phyloP scores from a whole-genome alignment of 192 early-diverging fungal genomes.

The Umbelopsis vinacea region DNA sequence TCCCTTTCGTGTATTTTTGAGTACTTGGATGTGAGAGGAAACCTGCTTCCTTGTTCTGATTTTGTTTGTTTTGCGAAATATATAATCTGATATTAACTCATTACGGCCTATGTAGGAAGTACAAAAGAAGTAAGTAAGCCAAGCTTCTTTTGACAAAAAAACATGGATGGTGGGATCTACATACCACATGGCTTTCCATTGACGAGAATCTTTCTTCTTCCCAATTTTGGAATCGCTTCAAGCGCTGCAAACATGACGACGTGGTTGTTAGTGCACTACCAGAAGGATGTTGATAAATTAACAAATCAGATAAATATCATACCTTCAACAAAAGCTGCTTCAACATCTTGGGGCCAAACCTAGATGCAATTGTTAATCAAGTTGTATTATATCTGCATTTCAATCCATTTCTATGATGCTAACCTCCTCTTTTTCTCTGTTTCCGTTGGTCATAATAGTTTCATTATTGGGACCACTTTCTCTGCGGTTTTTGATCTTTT shows the following conservation, averaged over 20 bases:
- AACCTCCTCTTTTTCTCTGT: constrained; percentile 37
- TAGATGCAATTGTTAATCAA: constrained; percentile 22
- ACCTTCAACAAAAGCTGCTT: constrained; percentile 64
- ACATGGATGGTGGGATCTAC: constrained; percentile 35
- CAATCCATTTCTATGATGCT: not conserved
- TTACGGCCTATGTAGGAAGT: constrained; percentile 58
- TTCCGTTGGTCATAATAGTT: constrained; percentile 15
- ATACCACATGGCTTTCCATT: constrained; percentile 57
- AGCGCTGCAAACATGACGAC: constrained; percentile 43
- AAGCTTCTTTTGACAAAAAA: not conserved
- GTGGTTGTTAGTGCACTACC: not conserved
- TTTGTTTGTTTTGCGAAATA: constrained; percentile 66
- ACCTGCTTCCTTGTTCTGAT: constrained; percentile 79
- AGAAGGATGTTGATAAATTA: not conserved
- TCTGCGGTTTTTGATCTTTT: constrained; percentile 10
- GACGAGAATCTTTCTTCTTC: constrained; percentile 55
- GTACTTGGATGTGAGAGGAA: constrained; percentile 79
- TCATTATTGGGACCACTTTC: constrained; percentile 16
- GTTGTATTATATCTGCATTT: too few species aligned
- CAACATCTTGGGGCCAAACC: constrained; percentile 67
- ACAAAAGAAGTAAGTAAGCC: constrained; percentile 26
- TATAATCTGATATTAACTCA: constrained; percentile 77
- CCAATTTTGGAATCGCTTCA: constrained; percentile 55
- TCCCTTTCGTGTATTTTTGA: constrained; percentile 71
- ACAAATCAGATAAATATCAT: not conserved